Base-by-base conservation (phyloP, 768 basidiomycete genomes). In the Rhodocollybia butyracea region DNA sequence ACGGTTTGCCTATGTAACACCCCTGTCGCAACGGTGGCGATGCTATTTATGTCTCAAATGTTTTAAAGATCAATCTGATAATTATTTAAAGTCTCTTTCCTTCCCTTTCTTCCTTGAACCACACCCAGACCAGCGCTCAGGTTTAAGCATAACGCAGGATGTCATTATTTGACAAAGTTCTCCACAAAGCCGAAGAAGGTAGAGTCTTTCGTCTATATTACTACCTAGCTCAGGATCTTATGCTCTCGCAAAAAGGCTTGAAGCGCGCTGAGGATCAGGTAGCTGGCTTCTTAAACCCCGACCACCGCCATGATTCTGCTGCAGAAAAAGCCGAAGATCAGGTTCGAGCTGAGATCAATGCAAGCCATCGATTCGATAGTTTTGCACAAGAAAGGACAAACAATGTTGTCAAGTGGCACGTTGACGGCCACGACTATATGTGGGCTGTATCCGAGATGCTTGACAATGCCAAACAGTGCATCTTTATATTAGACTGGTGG, bases 371-470 rank as follows among this genome's bases (percentile, higher is more conserved):
- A 27, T 98, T 92, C 70, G 65, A 81, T 22, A 91, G 88, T 60
- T 99, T 98, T 69, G 94, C 95, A 0, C 74, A 69, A 6, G 77
- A 89, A 67, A 75, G 94, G 32, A 63, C 73, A 3, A 76, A 81
- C 11, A 94, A 94, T 66, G 73, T 76, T 31, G 86, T 89, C 41
- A 98, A 97, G 72, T 98, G 91, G 90, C 93, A 94, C 66, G 80
- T 96, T 45, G 95, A 96, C 62, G 96, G 96, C 0, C 92, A 97
- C 55, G 95, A 98, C 72, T 98, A 96, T 68, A 90, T 98, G 81
- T 98, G 89, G 82, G 95, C 96, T 0, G 67, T 97, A 32, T 92
- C 91, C 1, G 93, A 96, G 71, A 77, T 95, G 70, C 77, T 98
- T n/a, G 89, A 90, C 45, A 81, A 73, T 31, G 91, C 91, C 2